Conservation (phyloP, 176 grass and related monocot species). For the Canna indica region DNA sequence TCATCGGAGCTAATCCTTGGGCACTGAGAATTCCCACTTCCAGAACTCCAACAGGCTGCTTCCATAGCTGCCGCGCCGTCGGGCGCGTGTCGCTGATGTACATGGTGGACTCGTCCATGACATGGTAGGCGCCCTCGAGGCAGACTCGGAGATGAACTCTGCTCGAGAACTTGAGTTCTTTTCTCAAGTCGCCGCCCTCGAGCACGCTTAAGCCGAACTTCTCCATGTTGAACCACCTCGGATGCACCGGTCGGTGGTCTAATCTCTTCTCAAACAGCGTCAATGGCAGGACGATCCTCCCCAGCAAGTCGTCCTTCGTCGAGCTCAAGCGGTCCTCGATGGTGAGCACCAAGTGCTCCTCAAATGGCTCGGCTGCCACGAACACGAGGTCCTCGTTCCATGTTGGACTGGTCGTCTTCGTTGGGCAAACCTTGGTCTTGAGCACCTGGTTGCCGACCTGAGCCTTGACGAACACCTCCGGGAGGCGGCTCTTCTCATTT, state of each 20-base stretch:
- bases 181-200: slow-evolving; percentile 4
- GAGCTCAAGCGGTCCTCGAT: slow-evolving; percentile 12
- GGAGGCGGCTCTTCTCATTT: slow-evolving; percentile 1
- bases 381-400: slow-evolving; percentile 21
- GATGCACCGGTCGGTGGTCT: slow-evolving; percentile 18
- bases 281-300: not conserved
- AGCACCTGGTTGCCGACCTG: slow-evolving; percentile 24
- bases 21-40: slow-evolving; percentile 19
- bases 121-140: slow-evolving; percentile 21
- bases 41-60: slow-evolving; percentile 14
- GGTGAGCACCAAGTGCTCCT: slow-evolving; percentile 17
- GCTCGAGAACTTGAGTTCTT: slow-evolving; percentile 21
- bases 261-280: slow-evolving; percentile 9
- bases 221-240: slow-evolving; percentile 16
- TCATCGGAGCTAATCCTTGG: slow-evolving; percentile 14
- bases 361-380: slow-evolving; percentile 18
- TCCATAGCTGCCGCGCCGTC: slow-evolving; percentile 21
- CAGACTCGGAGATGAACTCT: slow-evolving; percentile 21
- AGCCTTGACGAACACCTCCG: slow-evolving; percentile 18
- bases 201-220: slow-evolving; percentile 9
- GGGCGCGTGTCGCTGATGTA: slow-evolving; percentile 21
- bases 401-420: not conserved
- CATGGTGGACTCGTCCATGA: slow-evolving; percentile 22
- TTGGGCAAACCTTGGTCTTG: slow-evolving; percentile 5
- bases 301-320: slow-evolving; percentile 13